phyloP scores from a whole-genome alignment of 805 yeast genomes.

The Ogataea saltuana region DNA sequence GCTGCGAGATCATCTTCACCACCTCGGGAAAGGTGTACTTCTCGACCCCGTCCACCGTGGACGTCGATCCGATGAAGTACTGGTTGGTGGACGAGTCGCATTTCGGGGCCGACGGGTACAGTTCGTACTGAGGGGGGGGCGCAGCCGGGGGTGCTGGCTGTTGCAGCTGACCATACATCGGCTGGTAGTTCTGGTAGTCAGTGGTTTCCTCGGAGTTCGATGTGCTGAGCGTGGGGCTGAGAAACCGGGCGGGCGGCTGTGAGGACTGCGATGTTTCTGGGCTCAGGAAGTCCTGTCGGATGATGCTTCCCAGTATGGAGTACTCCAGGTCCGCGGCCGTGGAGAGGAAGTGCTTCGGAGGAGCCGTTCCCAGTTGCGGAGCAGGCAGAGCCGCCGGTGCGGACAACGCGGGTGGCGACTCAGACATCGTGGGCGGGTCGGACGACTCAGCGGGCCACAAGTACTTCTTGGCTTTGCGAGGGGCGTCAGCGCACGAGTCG shows the following conservation, averaged over 20 bases:
- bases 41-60: constrained; percentile 38
- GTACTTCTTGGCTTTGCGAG: constrained; percentile 82
- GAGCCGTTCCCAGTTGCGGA: neutral
- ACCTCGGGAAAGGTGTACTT: constrained; percentile 61
- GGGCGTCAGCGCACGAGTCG: constrained; percentile 82
- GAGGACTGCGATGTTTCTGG: constrained; percentile 15
- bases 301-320: constrained; percentile 64
- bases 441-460: constrained; percentile 31
- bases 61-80: constrained; percentile 57
- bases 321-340: constrained; percentile 75
- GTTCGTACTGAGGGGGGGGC: constrained; percentile 7
- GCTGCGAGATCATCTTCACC: constrained; percentile 43
- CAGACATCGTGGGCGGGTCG: constrained; percentile 1
- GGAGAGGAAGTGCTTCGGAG: constrained; percentile 47
- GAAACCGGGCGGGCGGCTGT: constrained; percentile 20
- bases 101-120: constrained; percentile 37
- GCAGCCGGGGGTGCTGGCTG: neutral
- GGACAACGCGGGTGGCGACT: neutral
- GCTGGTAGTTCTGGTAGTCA: constrained; percentile 28
- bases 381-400: neutral
- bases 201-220: constrained; percentile 33
- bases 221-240: constrained; percentile 39
- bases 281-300: constrained; percentile 47
- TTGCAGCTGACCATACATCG: neutral
- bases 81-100: constrained; percentile 66